Base-by-base conservation (phyloP, 495 filamentous ascomycete species). In the Corynascus novoguineensis region DNA sequence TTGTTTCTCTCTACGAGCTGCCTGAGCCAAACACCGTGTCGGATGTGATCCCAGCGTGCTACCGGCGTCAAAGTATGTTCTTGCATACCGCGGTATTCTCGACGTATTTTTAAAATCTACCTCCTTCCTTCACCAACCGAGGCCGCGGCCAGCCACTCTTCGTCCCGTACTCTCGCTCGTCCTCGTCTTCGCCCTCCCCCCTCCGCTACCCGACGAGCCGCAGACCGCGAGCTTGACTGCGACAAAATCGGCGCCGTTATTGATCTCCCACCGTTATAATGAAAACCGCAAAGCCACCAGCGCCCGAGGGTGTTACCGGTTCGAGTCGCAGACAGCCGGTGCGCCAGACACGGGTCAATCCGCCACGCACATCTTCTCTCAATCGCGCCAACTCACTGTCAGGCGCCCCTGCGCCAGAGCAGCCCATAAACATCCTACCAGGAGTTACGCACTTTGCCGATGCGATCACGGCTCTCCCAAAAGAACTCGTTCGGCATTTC, bases 391-490 rank as follows among this genome's bases (percentile, higher is more conserved):
- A 76, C 59, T 68, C 76, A 25, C 69, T 79, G 54, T 64, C 71
- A 56, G 64, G 67, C 61, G 72, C 64, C 49, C 75, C 73, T 27
- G 69, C 64, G 35, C 68, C 69, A 27, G 74, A 77, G 41, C 71
- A 79, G 49, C 75, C 76, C 59, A 79, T 78, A 69, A 74, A 85
- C 60, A 79, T 98, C 75, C 95, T 92, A 63, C 95, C 93, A 50
- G 95, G 91, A 24, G 86, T 97, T 58, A 91, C 89, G 27, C 88
- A 92, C 73, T 99, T 97, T 71, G 87, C 92, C 54, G 91, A 97
- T 71, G 84, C 91, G 45, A 88, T 97, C 62, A 86, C 87, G 19
- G 92, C 95, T 24, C 84, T 99, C 5, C 93, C 93, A 8, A 88
- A 90, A 67, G 93, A 99, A 67, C 89, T 96, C 51, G 88, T 95